Base-by-base conservation (phyloP, 257 asterid species). In the Primulina huaijiensis region DNA sequence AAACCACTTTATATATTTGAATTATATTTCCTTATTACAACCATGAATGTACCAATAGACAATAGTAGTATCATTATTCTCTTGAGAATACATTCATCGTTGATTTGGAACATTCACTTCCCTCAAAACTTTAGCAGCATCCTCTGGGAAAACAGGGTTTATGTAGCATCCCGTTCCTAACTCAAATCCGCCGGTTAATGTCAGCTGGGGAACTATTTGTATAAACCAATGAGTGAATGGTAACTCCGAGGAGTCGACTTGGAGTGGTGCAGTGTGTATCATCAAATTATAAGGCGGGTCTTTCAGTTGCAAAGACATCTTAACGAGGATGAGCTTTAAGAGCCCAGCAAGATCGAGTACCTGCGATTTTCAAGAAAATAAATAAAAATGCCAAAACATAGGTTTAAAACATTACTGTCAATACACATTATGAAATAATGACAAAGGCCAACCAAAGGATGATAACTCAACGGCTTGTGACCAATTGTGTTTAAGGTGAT, bases 91-190 rank as follows among this genome's bases (percentile, higher is more conserved):
- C 25, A 46, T 29, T 58, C 35, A 5, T 72, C 29, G 10, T 71
- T 74, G 65, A 70, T 75, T 71, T 21, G 77, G 76, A 65, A 80
- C 66, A 33, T 70, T 75, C 33, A 87, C 96, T 69, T 85, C 92
- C 77, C 88, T 85, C 81, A 94, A 73, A 53, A 94, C 80, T 78
- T 86, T 82, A 0, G 96, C 97, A 25, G 97, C 99, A 76, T 89
- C 99, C 84, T 94, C 97, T 1, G 99, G 97, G 68, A 91, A 83
- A 81, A 94, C 89, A 5, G 99, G 97, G 77, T 94, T 94, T 67
- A 94, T 88, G 76, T 77, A 79, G 80, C 99, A 94, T 3, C 99
- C 99, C 0, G 85, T 81, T 11, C 89, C 97, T 55, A 89, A 72
- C 83, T 94, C 99, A 52, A 94, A 94, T 23, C 97, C 99, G 16